A percentile compares a stretch with the other conserved stretches of the same genome.
Evolutionary conservation across 306 rosid species (phyloP).

Genomic region (Abrus pulchellus): DNA sequence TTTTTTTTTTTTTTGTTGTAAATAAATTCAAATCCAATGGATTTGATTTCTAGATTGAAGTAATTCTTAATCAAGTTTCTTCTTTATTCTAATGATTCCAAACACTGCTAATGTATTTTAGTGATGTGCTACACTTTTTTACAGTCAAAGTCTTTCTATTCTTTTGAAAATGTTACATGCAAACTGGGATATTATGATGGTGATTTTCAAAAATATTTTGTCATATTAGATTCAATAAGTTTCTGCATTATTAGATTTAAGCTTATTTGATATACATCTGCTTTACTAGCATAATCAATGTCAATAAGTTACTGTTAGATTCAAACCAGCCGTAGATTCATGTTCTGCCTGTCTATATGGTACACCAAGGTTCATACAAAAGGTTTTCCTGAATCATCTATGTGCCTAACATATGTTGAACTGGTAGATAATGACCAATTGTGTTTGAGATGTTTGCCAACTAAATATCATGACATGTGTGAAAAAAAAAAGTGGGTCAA

Average conservation of each 20-base stretch:
- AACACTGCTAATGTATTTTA: not conserved
- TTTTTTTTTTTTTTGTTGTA: too few relatives aligned
- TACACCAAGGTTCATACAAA: not conserved
- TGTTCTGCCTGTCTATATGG: slow-evolving; percentile 3
- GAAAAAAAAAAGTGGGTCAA: not conserved
- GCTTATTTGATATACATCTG: slow-evolving; percentile 1
- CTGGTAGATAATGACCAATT: slow-evolving; percentile 8
- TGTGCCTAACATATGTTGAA: slow-evolving; percentile 3
- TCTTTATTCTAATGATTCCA: not conserved
- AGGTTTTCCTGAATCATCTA: not conserved
- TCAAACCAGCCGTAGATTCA: not conserved
- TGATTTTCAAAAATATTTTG: not conserved
- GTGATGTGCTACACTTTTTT: not conserved
- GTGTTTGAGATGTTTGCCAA: not conserved
- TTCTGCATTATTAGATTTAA: not conserved
- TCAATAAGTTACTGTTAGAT: not conserved
- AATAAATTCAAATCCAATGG: not conserved
- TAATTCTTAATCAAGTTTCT: not conserved
- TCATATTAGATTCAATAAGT: slow-evolving; percentile 3
- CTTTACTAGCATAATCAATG: not conserved
- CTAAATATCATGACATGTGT: not conserved
- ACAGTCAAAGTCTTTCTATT: slow-evolving; percentile 21
- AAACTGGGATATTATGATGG: not conserved
- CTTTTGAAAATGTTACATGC: slow-evolving; percentile 18
- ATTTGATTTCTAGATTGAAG: not conserved